Conservation (phyloP, 1,284 basidiomycete genomes). For the Coniophora puteana region DNA sequence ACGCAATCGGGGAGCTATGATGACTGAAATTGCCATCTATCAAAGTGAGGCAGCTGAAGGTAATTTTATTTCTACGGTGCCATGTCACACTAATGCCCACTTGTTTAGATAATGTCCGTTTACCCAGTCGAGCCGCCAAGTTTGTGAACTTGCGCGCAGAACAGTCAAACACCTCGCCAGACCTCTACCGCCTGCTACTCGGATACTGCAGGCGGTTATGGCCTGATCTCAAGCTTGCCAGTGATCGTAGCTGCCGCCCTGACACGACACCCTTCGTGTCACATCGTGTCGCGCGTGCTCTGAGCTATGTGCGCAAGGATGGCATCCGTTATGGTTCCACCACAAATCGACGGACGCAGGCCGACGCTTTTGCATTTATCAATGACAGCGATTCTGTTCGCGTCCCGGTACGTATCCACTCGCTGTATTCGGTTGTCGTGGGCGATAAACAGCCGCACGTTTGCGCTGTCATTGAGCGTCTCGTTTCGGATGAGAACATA, state of each 20-base stretch:
- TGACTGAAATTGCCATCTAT: too few relatives aligned
- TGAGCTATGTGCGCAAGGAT: conserved; percentile 19
- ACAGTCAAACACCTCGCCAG: too few relatives aligned
- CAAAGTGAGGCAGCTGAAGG: too few relatives aligned
- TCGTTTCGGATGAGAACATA: conserved; percentile 13
- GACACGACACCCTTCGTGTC: conserved; percentile 6
- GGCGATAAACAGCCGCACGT: conserved; percentile 8
- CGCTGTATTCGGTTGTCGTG: conserved; percentile 8
- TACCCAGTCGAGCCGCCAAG: too few relatives aligned
- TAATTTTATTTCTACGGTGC: too few relatives aligned
- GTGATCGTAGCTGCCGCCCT: conserved; percentile 7
- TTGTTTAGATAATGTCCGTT: too few relatives aligned
- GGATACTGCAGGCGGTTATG: conserved; percentile 12
- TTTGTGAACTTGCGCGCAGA: too few relatives aligned
- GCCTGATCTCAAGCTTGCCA: conserved; percentile 14
- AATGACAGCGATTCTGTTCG: neutral
- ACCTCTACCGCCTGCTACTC: conserved; percentile 6
- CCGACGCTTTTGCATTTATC: conserved; percentile 13
- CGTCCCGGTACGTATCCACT: conserved; percentile 12
- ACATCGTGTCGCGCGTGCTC: conserved; percentile 3
- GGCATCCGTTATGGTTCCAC: conserved; percentile 16
- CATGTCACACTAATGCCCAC: too few relatives aligned
- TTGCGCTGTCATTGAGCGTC: conserved; percentile 13
- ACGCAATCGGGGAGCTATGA: too few relatives aligned
- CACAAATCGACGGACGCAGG: conserved; percentile 6